Percentiles rank a stretch among this genome's conserved stretches.
Evolutionary conservation across 73 alveolate genomes (phyloP).

Genomic region (Loxodes magnus): DNA sequence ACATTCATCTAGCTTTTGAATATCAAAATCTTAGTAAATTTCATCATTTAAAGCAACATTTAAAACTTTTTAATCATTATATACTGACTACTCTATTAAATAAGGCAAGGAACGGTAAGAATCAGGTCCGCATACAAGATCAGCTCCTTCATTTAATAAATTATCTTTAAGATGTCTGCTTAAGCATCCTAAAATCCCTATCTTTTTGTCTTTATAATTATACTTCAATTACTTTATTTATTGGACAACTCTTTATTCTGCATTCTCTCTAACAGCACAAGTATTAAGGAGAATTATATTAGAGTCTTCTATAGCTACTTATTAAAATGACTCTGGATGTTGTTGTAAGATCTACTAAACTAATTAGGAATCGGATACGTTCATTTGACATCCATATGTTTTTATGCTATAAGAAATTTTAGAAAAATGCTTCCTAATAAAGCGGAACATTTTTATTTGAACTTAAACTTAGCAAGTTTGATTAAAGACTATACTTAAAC

Average conservation of each 20-base stretch:
- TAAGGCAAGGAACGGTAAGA: slow-evolving; percentile 62
- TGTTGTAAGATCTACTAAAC: slow-evolving; percentile 38
- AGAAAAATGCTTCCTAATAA: too few species aligned
- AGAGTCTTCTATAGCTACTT: slow-evolving; percentile 31
- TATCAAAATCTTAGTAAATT: slow-evolving; percentile 80
- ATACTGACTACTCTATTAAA: slow-evolving; percentile 21
- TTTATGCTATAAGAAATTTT: too few species aligned
- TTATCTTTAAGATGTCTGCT: slow-evolving; percentile 64
- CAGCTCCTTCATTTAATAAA: slow-evolving; percentile 40
- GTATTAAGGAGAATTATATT: slow-evolving; percentile 62
- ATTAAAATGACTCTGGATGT: slow-evolving; percentile 5
- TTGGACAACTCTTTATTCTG: slow-evolving; percentile 65
- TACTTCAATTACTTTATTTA: slow-evolving; percentile 31
- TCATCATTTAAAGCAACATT: slow-evolving; percentile 63
- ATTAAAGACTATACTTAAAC: too few species aligned
- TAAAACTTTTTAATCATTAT: slow-evolving; percentile 28
- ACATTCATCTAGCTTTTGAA: slow-evolving; percentile 40
- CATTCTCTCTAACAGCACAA: slow-evolving; percentile 75
- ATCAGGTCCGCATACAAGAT: slow-evolving; percentile 80
- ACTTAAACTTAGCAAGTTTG: too few species aligned
- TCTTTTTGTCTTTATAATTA: slow-evolving; percentile 28
- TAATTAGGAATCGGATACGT: slow-evolving; percentile 49
- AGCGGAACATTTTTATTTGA: too few species aligned
- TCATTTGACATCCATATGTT: slow-evolving; percentile 73
- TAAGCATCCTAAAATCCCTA: slow-evolving; percentile 81